Conservation (phyloP, 495 filamentous ascomycete genomes). For the Penicillium flavigenum region DNA sequence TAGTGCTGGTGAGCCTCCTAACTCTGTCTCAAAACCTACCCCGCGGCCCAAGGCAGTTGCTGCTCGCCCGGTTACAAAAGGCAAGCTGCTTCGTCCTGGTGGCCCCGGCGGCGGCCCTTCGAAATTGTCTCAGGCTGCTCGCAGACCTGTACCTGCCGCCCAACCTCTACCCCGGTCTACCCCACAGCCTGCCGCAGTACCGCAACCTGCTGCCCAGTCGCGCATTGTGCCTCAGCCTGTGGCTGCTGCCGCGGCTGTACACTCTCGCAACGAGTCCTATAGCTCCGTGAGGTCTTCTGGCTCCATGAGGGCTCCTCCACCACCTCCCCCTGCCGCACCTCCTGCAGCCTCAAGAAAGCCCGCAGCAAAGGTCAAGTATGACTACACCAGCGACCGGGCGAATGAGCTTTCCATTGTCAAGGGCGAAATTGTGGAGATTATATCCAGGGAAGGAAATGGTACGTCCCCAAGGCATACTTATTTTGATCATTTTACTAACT, state of each 20-base stretch:
- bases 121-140: slow-evolving; percentile 57
- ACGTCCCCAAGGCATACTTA: slow-evolving; percentile 33
- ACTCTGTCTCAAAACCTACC: slow-evolving; percentile 77
- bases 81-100: slow-evolving; percentile 86
- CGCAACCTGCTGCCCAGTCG: slow-evolving; percentile 40
- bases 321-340: slow-evolving; percentile 67
- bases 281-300: slow-evolving; percentile 54
- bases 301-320: slow-evolving; percentile 61
- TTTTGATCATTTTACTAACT: slow-evolving; percentile 23
- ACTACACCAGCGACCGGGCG: slow-evolving; percentile 73
- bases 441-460: slow-evolving; percentile 92
- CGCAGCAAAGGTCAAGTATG: slow-evolving; percentile 80
- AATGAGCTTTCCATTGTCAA: slow-evolving; percentile 77
- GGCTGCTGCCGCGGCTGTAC: slow-evolving; percentile 41
- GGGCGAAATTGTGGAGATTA: slow-evolving; percentile 78
- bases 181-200: slow-evolving; percentile 47
- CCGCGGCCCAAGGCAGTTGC: slow-evolving; percentile 81
- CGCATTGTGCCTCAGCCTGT: slow-evolving; percentile 42
- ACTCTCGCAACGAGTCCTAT: slow-evolving; percentile 54
- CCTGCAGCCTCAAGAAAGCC: slow-evolving; percentile 64
- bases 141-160: slow-evolving; percentile 32
- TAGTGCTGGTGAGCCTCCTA: slow-evolving; percentile 75
- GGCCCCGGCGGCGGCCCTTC: slow-evolving; percentile 80
- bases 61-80: slow-evolving; percentile 82
- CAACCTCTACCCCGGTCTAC: slow-evolving; percentile 41